Conservation (phyloP, 768 basidiomycete species). For the Hygrocybe coccinea region DNA sequence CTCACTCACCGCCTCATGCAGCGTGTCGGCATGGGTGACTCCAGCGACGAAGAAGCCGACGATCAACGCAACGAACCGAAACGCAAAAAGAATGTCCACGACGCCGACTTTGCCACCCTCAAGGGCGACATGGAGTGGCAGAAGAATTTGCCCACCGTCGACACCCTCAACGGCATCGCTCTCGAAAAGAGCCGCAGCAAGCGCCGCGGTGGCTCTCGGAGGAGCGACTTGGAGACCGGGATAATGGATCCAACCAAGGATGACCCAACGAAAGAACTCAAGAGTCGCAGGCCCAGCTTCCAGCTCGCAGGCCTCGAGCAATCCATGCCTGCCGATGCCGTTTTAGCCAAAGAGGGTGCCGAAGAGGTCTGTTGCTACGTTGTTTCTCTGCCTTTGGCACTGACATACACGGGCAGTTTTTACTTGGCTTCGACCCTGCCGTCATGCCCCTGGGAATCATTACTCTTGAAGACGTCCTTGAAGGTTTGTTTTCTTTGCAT, state of each 20-base stretch:
- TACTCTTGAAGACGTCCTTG: conserved; percentile 87
- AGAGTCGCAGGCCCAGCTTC: conserved; percentile 33
- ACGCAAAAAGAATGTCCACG: conserved; percentile 16
- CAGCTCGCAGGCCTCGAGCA: conserved; percentile 59
- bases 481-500: conserved; percentile 45
- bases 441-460: conserved; percentile 87
- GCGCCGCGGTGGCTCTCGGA: neutral
- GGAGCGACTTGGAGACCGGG: conserved; percentile 6
- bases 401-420: conserved; percentile 60
- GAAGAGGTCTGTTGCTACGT: too few species aligned
- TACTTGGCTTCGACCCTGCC: conserved; percentile 76
- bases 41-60: conserved; percentile 41
- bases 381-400: too few species aligned
- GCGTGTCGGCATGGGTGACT: conserved; percentile 68
- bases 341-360: conserved; percentile 67
- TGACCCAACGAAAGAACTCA: conserved; percentile 16
- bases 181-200: neutral
- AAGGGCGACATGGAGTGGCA: conserved; percentile 19
- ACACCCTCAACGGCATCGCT: conserved; percentile 8
- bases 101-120: conserved; percentile 29
- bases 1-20: conserved; percentile 73
- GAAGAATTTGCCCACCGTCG: neutral
- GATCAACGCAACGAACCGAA: conserved; percentile 15
- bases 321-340: conserved; percentile 85
- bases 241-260: conserved; percentile 4